Percentiles rank a stretch among this genome's conserved stretches.
These are phyloP conservation scores for Spathaspora boniae DNA, from an alignment of 805 yeast species.

Conservation along the genomic window DNA sequence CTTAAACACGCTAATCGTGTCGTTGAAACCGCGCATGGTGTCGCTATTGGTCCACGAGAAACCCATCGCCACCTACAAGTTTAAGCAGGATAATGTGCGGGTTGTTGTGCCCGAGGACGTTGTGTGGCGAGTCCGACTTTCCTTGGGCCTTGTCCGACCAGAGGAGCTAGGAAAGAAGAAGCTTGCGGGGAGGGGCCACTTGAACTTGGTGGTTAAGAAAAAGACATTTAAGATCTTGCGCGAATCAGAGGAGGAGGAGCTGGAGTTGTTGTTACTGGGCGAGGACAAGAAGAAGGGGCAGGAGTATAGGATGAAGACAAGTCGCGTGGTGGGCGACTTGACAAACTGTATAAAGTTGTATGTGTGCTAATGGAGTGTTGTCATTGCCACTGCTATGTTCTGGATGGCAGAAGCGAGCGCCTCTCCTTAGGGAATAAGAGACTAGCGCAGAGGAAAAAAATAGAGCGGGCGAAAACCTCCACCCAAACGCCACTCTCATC, in stretches of 20 bases:
- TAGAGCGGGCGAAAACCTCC: too few relatives aligned
- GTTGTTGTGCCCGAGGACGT: slow-evolving; percentile 3
- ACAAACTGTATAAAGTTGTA: slow-evolving; percentile 11
- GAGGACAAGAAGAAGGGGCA: slow-evolving; percentile 1
- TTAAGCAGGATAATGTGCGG: slow-evolving; percentile 1
- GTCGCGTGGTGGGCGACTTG: slow-evolving; percentile 8
- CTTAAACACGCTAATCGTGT: slow-evolving; percentile 5
- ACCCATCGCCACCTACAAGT: not conserved
- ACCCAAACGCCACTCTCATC: not conserved
- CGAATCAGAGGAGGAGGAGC: slow-evolving; percentile 2
- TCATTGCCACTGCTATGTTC: not conserved
- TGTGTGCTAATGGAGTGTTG: slow-evolving; percentile 2
- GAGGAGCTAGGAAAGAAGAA: slow-evolving; percentile 4
- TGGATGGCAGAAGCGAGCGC: slow-evolving; percentile 1
- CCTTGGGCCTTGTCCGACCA: slow-evolving; percentile 3
- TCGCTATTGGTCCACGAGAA: slow-evolving; percentile 1
- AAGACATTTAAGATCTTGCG: too few relatives aligned
- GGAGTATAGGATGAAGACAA: slow-evolving; percentile 1
- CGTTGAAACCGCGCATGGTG: slow-evolving; percentile 2
- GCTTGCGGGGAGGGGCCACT: slow-evolving; percentile 1
- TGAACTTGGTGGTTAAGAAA: slow-evolving; percentile 2
- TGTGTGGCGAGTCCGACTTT: slow-evolving; percentile 5
- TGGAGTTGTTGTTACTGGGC: too few relatives aligned
- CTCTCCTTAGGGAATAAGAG: too few relatives aligned
- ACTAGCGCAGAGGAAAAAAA: slow-evolving; percentile 2